Evolutionary conservation across 2,329 filamentous ascomycete species (phyloP).

Genomic region (Diaporthe humulicola): DNA sequence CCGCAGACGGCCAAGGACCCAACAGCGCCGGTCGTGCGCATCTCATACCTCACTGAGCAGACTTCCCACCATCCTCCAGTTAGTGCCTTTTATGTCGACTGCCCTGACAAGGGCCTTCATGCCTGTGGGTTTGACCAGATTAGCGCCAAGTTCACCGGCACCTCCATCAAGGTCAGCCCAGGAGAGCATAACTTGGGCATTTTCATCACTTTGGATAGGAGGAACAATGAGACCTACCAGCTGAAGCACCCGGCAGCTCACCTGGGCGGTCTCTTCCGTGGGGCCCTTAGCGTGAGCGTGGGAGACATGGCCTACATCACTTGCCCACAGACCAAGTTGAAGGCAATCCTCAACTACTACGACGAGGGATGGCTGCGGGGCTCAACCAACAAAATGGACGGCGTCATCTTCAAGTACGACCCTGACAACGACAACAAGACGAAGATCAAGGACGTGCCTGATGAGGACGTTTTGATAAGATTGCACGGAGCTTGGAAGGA

Average conservation of each 20-base stretch:
- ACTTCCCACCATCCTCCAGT: slow-evolving; percentile 98
- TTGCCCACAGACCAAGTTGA: slow-evolving; percentile 90
- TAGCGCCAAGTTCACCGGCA: slow-evolving; percentile 97
- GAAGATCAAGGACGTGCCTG: slow-evolving; percentile 87
- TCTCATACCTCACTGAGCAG: slow-evolving; percentile 97
- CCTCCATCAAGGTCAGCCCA: slow-evolving; percentile 89
- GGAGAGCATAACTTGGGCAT: slow-evolving; percentile 96
- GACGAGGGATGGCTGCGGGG: slow-evolving; percentile 96
- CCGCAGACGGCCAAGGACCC: slow-evolving; percentile 60
- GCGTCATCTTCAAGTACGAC: slow-evolving; percentile 91
- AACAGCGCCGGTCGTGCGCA: slow-evolving; percentile 71
- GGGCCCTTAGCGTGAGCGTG: slow-evolving; percentile 90
- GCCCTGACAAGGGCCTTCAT: slow-evolving; percentile 88
- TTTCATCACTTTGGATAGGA: slow-evolving; percentile 86
- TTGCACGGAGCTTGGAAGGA: slow-evolving; percentile 91
- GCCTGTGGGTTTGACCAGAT: slow-evolving; percentile 96
- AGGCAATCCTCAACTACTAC: slow-evolving; percentile 91
- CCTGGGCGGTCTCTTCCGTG: slow-evolving; percentile 87
- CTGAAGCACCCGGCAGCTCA: slow-evolving; percentile 95
- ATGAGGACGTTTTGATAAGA: slow-evolving; percentile 84
- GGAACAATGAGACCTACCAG: slow-evolving; percentile 91
- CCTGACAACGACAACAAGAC: slow-evolving; percentile 85
- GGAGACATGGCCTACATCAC: slow-evolving; percentile 90
- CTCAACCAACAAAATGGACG: slow-evolving; percentile 90
- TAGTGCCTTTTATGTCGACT: slow-evolving; percentile 94